Evolutionary conservation across 768 basidiomycete genomes (phyloP), one percentile per base, ranked within the genome.

Genomic region (Trichaptum fuscoviolaceum): DNA sequence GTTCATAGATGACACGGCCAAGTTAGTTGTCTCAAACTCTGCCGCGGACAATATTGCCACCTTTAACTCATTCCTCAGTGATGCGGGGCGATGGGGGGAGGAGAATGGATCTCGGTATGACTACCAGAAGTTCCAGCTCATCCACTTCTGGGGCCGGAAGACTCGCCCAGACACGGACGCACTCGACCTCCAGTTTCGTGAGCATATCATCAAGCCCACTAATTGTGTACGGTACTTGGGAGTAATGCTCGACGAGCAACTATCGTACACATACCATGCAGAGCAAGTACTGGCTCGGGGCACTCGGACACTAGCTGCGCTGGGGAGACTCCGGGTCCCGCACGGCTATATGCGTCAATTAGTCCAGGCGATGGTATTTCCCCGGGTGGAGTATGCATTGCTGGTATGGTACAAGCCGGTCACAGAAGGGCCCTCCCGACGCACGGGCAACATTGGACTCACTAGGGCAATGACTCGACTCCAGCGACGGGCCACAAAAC

Each of bases 41-140:
- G n/a, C n/a, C n/a, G n/a, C n/a, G n/a, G n/a, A n/a, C n/a, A n/a
- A n/a, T n/a, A n/a, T n/a, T n/a, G n/a, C n/a, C n/a, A n/a, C n/a
- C n/a, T n/a, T n/a, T n/a, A 30, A 57, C 2, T 26, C 69, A 27
- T 73, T 81, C 67, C 27, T 35, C 8, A 12, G 63, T 17, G 63
- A 52, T 20, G 60, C 34, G 10, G 18, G 30, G 10, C 35, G 24
- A 15, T 34, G 36, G 42, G 63, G 35, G 10, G 63, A 26, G 58
- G 17, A 12, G 20, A 35, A 30, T 27, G 58, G 23, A 58, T 20
- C 23, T 6, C n/a, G 27, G 20, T 63, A 25, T 36, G 27, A 25
- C 10, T 7, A 9, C 3, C 5, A 9, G 58, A 68, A 68, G 35
- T 52, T 63, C 27, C 63, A 35, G 7, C 57, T 52, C 2, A 30